Evolutionary conservation across 2,329 filamentous ascomycete genomes (phyloP).

Genomic region (Fusarium bactridioides): DNA sequence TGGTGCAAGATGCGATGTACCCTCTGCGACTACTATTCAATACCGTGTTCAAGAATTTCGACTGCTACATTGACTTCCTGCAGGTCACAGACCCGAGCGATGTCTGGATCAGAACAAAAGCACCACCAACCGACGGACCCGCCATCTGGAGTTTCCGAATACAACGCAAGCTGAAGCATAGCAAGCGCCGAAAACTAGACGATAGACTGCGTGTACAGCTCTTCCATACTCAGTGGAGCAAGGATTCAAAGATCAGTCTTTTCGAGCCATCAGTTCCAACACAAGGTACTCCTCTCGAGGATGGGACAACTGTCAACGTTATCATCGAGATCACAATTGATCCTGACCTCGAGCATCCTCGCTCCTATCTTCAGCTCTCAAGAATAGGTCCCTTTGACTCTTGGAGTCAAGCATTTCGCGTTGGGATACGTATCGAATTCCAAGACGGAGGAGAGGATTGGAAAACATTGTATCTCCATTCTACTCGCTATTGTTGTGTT

Average conservation of each 20-base stretch:
- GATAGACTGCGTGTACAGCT: neutral
- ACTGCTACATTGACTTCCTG: neutral
- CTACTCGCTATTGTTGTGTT: neutral
- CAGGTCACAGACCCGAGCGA: accelerated
- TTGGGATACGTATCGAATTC: neutral
- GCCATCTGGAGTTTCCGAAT: neutral
- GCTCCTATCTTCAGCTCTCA: neutral
- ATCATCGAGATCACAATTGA: neutral
- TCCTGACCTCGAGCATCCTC: neutral
- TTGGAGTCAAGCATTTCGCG: neutral
- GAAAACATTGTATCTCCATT: neutral
- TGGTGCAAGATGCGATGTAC: neutral
- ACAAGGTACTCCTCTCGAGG: neutral
- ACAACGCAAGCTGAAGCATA: neutral
- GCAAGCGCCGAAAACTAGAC: neutral
- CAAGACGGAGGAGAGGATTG: neutral
- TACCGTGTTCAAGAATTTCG: neutral
- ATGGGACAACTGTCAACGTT: neutral
- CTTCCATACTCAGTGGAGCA: neutral
- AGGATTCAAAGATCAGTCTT: neutral
- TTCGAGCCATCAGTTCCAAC: neutral
- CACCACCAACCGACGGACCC: neutral
- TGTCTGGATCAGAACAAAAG: neutral
- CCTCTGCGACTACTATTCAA: neutral
- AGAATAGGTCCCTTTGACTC: neutral